phyloP scores from a whole-genome alignment of 2,329 filamentous ascomycete genomes.

The Penicillium sp. region DNA sequence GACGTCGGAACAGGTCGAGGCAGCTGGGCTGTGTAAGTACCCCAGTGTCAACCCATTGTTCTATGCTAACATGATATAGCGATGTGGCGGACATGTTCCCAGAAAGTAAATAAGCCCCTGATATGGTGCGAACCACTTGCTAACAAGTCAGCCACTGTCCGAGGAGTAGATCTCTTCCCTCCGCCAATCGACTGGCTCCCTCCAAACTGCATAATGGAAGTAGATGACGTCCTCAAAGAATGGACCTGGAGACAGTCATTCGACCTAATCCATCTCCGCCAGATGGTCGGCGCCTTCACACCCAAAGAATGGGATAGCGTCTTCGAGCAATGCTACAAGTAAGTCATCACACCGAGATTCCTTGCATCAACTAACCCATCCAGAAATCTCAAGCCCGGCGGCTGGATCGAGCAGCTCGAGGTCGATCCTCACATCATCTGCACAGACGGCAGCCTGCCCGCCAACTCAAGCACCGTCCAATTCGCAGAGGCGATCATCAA shows the following conservation, averaged over 20 bases:
- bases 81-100: conserved; percentile 9
- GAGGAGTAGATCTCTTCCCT: conserved; percentile 23
- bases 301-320: conserved; percentile 4
- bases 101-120: background rate
- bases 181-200: conserved; percentile 18
- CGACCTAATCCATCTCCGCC: conserved; percentile 20
- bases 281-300: conserved; percentile 6
- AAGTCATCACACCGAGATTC: accelerated
- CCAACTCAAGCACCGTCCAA: background rate
- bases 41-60: background rate
- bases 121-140: background rate
- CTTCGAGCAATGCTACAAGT: conserved; percentile 7
- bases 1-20: conserved; percentile 12
- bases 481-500: conserved; percentile 10
- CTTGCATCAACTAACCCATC: background rate
- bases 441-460: background rate
- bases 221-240: conserved; percentile 20
- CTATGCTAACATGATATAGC: background rate
- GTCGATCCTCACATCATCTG: background rate
- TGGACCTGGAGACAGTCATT: conserved; percentile 19
- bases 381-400: conserved; percentile 5
- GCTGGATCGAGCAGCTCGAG: conserved; percentile 7
- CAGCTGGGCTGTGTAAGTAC: conserved; percentile 7
- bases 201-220: conserved; percentile 25
- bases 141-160: conserved; percentile 3